phyloP scores from a whole-genome alignment of 768 basidiomycete species.

The Rhodosporidiobolus odoratus region DNA sequence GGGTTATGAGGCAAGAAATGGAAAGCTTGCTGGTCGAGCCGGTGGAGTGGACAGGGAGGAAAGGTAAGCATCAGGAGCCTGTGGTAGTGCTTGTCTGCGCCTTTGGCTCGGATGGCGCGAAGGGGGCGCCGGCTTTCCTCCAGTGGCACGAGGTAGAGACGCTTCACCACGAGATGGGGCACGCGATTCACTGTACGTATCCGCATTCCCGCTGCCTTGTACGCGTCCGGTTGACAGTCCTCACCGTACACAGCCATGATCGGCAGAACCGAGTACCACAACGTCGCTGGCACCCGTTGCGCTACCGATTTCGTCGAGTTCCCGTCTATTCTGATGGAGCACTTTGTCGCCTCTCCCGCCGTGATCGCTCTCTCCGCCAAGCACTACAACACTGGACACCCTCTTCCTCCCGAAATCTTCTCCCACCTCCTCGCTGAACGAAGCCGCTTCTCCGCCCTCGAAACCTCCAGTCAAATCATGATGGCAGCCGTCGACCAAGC shows the following conservation, averaged over 20 bases:
- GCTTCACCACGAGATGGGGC: slow-evolving; percentile 97
- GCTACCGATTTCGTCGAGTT: slow-evolving; percentile 98
- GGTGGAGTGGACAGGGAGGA: slow-evolving; percentile 57
- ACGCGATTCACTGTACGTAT: slow-evolving; percentile 96
- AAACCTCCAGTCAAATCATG: slow-evolving; percentile 83
- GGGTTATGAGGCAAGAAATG: slow-evolving; percentile 47
- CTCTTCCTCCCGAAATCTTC: slow-evolving; percentile 46
- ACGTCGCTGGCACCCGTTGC: slow-evolving; percentile 93
- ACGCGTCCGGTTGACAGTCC: slow-evolving; percentile 12
- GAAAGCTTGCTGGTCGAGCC: slow-evolving; percentile 42
- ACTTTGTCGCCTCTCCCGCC: slow-evolving; percentile 76
- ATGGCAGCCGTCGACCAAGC: slow-evolving; percentile 82
- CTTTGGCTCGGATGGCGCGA: slow-evolving; percentile 57
- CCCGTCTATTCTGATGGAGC: slow-evolving; percentile 97
- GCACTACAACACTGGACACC: slow-evolving; percentile 47
- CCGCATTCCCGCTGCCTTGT: background rate
- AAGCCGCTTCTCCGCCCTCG: slow-evolving; percentile 55
- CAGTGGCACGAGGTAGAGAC: slow-evolving; percentile 93
- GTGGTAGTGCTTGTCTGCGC: slow-evolving; percentile 87
- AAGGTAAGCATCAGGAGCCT: slow-evolving; percentile 77
- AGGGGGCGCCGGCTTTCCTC: slow-evolving; percentile 63
- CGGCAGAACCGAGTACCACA: slow-evolving; percentile 93
- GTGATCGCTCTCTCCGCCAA: slow-evolving; percentile 65
- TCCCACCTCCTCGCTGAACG: slow-evolving; percentile 43
- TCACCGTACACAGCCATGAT: slow-evolving; percentile 73